Percentiles rank a stretch among this genome's conserved stretches.
Evolutionary conservation across 345 rosid genomes (phyloP).

Genomic region (Brassica carinata): DNA sequence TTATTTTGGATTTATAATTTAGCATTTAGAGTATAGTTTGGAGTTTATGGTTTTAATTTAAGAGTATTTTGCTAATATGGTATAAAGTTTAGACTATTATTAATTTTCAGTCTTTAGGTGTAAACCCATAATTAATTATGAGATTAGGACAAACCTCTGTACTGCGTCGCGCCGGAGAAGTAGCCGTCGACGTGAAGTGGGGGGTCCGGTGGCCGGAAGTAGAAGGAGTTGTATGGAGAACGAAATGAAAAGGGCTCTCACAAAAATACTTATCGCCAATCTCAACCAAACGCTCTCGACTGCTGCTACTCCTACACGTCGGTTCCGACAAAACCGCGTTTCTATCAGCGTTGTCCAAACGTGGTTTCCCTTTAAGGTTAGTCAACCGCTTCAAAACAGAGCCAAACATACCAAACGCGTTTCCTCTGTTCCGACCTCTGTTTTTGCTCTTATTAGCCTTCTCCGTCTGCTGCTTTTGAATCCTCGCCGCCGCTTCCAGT

Average conservation of each 20-base stretch:
- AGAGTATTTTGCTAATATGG: neutral
- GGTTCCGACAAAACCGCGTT: conserved; percentile 33
- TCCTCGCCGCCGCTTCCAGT: conserved; percentile 76
- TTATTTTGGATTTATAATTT: neutral
- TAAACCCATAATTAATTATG: neutral
- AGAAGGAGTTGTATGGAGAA: conserved; percentile 52
- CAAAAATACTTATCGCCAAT: conserved; percentile 45
- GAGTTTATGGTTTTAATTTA: neutral
- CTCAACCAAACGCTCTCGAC: conserved; percentile 24
- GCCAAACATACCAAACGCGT: conserved; percentile 51
- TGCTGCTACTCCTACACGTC: conserved; percentile 21
- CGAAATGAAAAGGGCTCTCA: conserved; percentile 75
- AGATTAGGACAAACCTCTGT: conserved; percentile 35
- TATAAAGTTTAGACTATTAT: neutral
- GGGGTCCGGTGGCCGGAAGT: conserved; percentile 62
- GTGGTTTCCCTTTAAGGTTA: conserved; percentile 36
- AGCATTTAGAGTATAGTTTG: neutral
- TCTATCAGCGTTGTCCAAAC: conserved; percentile 28
- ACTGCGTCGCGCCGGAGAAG: conserved; percentile 56
- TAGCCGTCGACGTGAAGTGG: conserved; percentile 63
- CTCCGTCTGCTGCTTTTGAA: conserved; percentile 55
- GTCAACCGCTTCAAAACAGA: conserved; percentile 63
- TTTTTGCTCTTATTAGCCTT: conserved; percentile 26
- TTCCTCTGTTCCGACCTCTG: conserved; percentile 39
- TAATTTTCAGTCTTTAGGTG: neutral